Base-by-base conservation (phyloP, 768 basidiomycete species). In the Phanerochaete sordida region DNA sequence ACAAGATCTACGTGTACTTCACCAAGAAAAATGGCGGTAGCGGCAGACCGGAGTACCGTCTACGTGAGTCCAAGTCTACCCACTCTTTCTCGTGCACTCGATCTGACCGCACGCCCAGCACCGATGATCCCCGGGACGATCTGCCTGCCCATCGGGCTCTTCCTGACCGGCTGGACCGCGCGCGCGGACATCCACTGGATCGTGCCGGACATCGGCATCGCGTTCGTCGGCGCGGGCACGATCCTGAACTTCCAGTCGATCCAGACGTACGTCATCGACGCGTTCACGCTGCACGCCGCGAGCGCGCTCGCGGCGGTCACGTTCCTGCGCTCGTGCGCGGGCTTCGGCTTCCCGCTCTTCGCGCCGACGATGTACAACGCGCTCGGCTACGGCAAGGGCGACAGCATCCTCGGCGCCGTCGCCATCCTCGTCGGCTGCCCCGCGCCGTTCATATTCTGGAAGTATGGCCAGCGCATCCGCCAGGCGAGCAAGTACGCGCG, bases 291-390 rank as follows among this genome's bases (percentile, higher is more conserved):
- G 1, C 77, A 89, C 63, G 84, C 88, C 45, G 86, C 88, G 7
- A 12, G 57, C 82, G 86, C 87, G 2, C 72, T 91, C 8, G 88
- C 88, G 0, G 86, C 88, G 0, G 81, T 84, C 11, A 75, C 84
- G 0, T 87, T 70, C 65, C 69, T 90, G 7, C 83, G 90, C 16
- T 84, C 86, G 0, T 58, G 89, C 0, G 81, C 83, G 1, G 91
- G 89, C 0, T 91, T 89, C 58, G 84, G 79, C 0, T 90, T 92
- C 68, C 90, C 90, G 1, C 72, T 91, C 19, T 91, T 91, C 64
- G 87, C 85, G 9, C 83, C 86, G 23, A 74, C 80, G 31, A 87
- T 91, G 84, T 90, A 81, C 23, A 75, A 76, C 1, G 73, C 71
- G 2, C 64, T 72, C 23, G 90, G 88, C 2, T 75, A 64, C 47